Base-by-base conservation (phyloP, 805 yeast genomes). In the Metschnikowia reukaufii region DNA sequence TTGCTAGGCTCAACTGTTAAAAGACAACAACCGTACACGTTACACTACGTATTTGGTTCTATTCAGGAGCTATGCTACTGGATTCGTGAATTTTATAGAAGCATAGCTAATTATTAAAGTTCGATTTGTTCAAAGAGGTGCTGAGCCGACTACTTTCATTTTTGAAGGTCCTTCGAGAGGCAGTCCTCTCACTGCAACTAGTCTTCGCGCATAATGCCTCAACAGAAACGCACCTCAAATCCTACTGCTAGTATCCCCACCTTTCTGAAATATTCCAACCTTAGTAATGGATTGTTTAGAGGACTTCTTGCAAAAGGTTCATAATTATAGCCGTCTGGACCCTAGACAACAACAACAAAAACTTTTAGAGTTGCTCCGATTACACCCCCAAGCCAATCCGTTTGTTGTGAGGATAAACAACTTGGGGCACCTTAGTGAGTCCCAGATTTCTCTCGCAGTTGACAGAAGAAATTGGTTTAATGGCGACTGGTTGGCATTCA, bases 401-500 rank as follows among this genome's bases (percentile, higher is more conserved):
- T 60, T 58, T 45, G 54, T 68, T 3, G 65, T 56, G 4, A 47
- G 43, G 25, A 46, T 71, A 19, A 61, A 70, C 45, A 51, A 47
- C 19, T 35, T 51, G 37, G 59, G 60, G 1, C 27, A 39, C 16
- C 39, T 60, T 21, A 41, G 48, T 10, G 57, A 57, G 29, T 25
- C 51, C 8, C 56, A 57, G 25, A 31, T 61, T 8, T 42, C 57
- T n/a, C 40, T 39, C 4, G 31, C 56, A 6, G 48, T 68, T 18
- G 67, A 66, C 23, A 47, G 42, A 4, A 54, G 61, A 15, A 48
- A 56, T 10, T 51, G 62, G 33, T 66, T 56, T 46, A 60, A 62
- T 23, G 66, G 61, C 17, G 74, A 71, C n/a, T 73, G 77, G 77
- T 49, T 62, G 7, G 74, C 81, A 0, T 78, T 82, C 53, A 77